Conservation (phyloP, 257 asterid species). For the Fraxinus pennsylvanica region DNA sequence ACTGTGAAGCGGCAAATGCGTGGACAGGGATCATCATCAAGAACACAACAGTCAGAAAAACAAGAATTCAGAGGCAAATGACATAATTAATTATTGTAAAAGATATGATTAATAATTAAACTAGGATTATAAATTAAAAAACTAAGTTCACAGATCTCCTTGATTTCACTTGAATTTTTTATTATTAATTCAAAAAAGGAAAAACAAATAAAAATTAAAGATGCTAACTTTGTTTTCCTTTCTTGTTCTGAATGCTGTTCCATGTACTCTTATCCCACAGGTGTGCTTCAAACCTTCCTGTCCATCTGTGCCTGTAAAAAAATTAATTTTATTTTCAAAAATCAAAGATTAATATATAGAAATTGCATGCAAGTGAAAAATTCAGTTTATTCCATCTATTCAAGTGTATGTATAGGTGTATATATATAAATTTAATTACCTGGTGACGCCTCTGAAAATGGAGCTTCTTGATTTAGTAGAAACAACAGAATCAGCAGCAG, state of each 20-base stretch:
- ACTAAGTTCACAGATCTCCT: conserved; percentile 61
- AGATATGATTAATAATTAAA: neutral
- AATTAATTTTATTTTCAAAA: neutral
- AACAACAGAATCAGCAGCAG: conserved; percentile 33
- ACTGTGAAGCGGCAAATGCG: conserved; percentile 64
- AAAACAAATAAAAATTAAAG: neutral
- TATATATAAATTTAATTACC: conserved; percentile 34
- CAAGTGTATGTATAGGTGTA: neutral
- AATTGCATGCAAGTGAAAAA: conserved; percentile 55
- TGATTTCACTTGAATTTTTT: conserved; percentile 24
- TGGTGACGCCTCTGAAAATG: conserved; percentile 85
- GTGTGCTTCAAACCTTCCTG: conserved; percentile 89
- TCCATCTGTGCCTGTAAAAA: conserved; percentile 77
- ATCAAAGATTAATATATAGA: neutral
- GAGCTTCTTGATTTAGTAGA: conserved; percentile 76
- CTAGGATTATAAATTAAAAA: conserved; percentile 13
- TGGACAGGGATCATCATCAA: conserved; percentile 47
- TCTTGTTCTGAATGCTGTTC: conserved; percentile 78
- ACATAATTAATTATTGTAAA: neutral
- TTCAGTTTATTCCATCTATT: neutral
- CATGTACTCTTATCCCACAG: conserved; percentile 87
- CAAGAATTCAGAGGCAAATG: conserved; percentile 12
- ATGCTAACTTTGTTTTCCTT: conserved; percentile 76
- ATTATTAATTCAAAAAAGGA: neutral
- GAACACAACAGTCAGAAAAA: conserved; percentile 43